phyloP scores from a whole-genome alignment of 495 filamentous ascomycete species.

The Oleoguttula mirabilis region DNA sequence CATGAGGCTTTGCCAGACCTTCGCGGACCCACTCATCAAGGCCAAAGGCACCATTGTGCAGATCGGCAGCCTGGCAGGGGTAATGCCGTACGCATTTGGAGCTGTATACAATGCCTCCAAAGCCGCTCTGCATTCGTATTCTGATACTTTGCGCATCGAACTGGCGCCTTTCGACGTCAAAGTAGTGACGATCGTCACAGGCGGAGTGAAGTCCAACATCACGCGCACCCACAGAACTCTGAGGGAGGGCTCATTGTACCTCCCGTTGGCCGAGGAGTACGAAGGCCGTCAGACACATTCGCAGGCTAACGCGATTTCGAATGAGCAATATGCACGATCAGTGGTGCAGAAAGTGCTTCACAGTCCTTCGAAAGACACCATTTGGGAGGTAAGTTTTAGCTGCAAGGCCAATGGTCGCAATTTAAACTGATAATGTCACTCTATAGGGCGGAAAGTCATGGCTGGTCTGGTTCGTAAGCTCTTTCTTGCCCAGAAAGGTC shows the following conservation, averaged over 20 bases:
- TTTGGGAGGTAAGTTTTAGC: conserved; percentile 34
- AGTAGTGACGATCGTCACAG: conserved; percentile 43
- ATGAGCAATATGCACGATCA: conserved; percentile 41
- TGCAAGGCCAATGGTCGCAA: not conserved
- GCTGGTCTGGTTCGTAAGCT: conserved; percentile 39
- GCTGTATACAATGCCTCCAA: conserved; percentile 52
- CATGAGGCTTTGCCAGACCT: conserved; percentile 47
- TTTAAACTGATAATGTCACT: not conserved
- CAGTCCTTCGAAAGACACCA: conserved; percentile 36
- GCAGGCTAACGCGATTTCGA: conserved; percentile 43
- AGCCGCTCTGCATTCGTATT: conserved; percentile 50
- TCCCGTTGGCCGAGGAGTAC: conserved; percentile 42
- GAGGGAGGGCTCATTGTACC: conserved; percentile 39
- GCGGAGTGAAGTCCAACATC: conserved; percentile 49
- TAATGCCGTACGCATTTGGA: conserved; percentile 34
- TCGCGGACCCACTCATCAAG: conserved; percentile 46
- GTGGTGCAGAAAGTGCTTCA: conserved; percentile 45
- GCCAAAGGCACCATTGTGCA: conserved; percentile 51
- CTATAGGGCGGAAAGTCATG: conserved; percentile 31
- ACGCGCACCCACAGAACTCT: conserved; percentile 40
- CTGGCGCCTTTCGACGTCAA: conserved; percentile 36
- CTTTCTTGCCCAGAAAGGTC: conserved; percentile 29
- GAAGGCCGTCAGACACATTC: conserved; percentile 41
- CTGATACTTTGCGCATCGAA: conserved; percentile 48
- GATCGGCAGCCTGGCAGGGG: conserved; percentile 45